Conservation (phyloP, 176 grass and related monocot genomes). For the Alopecurus myosuroides region DNA sequence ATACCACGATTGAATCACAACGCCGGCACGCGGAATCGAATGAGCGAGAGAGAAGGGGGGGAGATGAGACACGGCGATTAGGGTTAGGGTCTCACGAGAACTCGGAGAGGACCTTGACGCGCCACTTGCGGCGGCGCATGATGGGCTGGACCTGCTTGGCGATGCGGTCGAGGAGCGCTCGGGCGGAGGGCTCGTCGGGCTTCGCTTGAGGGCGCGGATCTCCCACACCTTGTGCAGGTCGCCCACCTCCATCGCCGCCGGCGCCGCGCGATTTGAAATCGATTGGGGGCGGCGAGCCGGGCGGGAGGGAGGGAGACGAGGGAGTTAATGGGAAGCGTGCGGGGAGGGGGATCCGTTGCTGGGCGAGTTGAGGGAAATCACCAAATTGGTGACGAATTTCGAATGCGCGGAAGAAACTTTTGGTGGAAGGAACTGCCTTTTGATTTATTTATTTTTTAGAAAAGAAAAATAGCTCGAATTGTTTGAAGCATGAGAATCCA, state of each 20-base stretch:
- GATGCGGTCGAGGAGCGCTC: constrained; percentile 65
- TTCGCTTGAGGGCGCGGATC: constrained; percentile 65
- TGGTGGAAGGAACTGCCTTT: too few relatives aligned
- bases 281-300: background rate
- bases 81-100: constrained; percentile 73
- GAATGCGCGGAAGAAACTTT: too few relatives aligned
- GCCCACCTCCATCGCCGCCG: constrained; percentile 55
- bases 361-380: background rate
- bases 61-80: background rate
- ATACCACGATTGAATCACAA: background rate
- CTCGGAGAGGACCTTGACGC: constrained; percentile 86
- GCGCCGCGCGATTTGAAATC: background rate
- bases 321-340: too few relatives aligned
- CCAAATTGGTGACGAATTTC: too few relatives aligned
- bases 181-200: constrained; percentile 65
- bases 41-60: background rate
- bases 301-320: background rate
- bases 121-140: constrained; percentile 94
- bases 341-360: background rate
- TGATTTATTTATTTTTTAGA: too few relatives aligned
- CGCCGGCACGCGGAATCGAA: background rate
- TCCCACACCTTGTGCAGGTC: constrained; percentile 97
- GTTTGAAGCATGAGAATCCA: too few relatives aligned
- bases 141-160: constrained; percentile 93
- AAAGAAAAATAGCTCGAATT: too few relatives aligned